phyloP scores from a whole-genome alignment of 169 alveolate genomes.

The Eimeria falciformis region DNA sequence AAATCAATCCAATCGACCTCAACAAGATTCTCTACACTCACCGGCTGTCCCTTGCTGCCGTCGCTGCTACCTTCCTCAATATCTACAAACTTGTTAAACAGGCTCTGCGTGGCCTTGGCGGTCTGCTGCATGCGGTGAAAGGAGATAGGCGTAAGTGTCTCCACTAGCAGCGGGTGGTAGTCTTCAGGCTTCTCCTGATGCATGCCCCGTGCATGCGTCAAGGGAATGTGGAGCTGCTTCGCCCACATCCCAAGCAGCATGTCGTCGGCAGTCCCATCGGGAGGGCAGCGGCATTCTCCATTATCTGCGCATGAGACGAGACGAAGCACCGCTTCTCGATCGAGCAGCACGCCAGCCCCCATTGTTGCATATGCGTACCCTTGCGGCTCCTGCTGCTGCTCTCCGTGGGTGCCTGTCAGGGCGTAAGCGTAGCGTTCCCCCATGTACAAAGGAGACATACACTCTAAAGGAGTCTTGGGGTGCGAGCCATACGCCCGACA shows the following conservation, averaged over 20 bases:
- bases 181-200: constrained; percentile 72
- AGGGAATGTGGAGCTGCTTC: constrained; percentile 44
- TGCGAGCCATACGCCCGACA: constrained; percentile 28
- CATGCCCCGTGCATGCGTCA: constrained; percentile 48
- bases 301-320: constrained; percentile 30
- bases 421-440: constrained; percentile 65
- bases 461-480: neutral
- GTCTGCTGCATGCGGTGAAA: constrained; percentile 47
- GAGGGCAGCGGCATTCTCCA: constrained; percentile 44
- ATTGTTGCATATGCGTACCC: constrained; percentile 55
- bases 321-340: constrained; percentile 45
- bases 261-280: constrained; percentile 66
- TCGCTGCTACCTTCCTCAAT: constrained; percentile 16
- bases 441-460: constrained; percentile 54
- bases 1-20: constrained; percentile 68
- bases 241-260: constrained; percentile 71
- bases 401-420: constrained; percentile 9
- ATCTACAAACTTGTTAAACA: constrained; percentile 26
- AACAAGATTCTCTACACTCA: constrained; percentile 23
- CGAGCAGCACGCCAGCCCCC: constrained; percentile 66
- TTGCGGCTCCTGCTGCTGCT: neutral
- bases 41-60: neutral
- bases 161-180: constrained; percentile 46
- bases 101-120: neutral
- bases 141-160: constrained; percentile 41